Base-by-base conservation (phyloP, 495 filamentous ascomycete genomes). In the Trichoderma virens region DNA sequence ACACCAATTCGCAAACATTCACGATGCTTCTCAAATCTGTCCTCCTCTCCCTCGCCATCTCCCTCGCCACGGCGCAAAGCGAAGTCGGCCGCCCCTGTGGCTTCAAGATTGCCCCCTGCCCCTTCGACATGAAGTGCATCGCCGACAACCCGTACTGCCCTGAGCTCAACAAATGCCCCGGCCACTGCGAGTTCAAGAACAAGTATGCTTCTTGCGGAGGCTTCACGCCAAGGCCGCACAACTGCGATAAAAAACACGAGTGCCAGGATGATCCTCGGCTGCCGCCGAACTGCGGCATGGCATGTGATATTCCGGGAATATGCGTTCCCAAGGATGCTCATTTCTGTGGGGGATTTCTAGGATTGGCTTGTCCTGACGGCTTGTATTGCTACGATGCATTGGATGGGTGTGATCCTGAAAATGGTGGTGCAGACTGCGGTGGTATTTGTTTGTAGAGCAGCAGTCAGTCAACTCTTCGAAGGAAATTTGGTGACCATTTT, bases 91-190 rank as follows among this genome's bases (percentile, higher is more conserved):
- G 59, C 6, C 9, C 31, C 20, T 61, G 59, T 14, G 59, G 59
- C 59, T 61, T 61, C 59, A 61, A 38, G 14, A 34, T 61, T 5
- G 59, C 59, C 30, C 59, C 59, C 35, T 61, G 59, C 9, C 59
- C 28, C 59, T 25, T 8, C 20, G 59, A 61, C 59, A 61, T 35
- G 31, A 39, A 23, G 6, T 61, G 59, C 59, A 31, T 35, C 35
- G 30, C 59, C 59, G 20, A 35, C n/a, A 28, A 25, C 14, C 18
- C 31, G 11, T 20, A 61, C 59, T 61, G 59, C 59, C 18, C 31
- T 30, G 14, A 61, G 7, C 20, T 38, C 31, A 61, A 38, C 59
- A 3, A 5, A 7, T 61, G 59, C 31, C 16, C 30, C 31, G 59
- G 59, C 31, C 35, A 39, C 18, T 61, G 59, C 59, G 23, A 39